Conservation (phyloP, 352 stramenopile genomes). For the Phytopythium cucurbitacearum region DNA sequence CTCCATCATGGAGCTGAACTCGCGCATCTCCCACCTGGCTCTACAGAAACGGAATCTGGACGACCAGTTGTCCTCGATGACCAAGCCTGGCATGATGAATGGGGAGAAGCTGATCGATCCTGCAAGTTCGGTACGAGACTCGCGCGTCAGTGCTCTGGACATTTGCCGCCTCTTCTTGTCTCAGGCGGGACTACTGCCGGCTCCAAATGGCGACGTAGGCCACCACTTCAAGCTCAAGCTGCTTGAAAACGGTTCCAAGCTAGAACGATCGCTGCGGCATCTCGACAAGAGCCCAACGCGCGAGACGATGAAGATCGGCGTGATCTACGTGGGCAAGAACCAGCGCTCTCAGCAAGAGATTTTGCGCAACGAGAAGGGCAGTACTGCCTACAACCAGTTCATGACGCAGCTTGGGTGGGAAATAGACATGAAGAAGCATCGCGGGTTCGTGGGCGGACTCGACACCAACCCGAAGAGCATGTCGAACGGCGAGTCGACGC, state of each 20-base stretch:
- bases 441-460: slow-evolving; percentile 70
- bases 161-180: slow-evolving; percentile 82
- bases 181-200: slow-evolving; percentile 62
- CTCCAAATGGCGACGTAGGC: slow-evolving; percentile 50
- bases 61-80: slow-evolving; percentile 28
- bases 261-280: slow-evolving; percentile 78
- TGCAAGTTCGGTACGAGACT: slow-evolving; percentile 26
- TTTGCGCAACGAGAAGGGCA: slow-evolving; percentile 70
- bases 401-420: slow-evolving; percentile 77
- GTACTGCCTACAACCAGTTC: slow-evolving; percentile 61
- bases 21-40: slow-evolving; percentile 59
- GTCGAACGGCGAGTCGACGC: slow-evolving; percentile 60
- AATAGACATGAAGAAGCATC: slow-evolving; percentile 58
- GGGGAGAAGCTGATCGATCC: slow-evolving; percentile 28
- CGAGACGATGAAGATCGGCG: slow-evolving; percentile 89
- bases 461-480: slow-evolving; percentile 81
- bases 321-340: slow-evolving; percentile 78
- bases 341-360: slow-evolving; percentile 81
- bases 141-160: slow-evolving; percentile 60
- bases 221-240: slow-evolving; percentile 58
- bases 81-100: slow-evolving; percentile 29
- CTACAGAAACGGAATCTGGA: slow-evolving; percentile 42
- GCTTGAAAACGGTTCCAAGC: slow-evolving; percentile 66
- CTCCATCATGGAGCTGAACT: slow-evolving; percentile 86
- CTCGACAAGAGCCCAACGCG: slow-evolving; percentile 81